Base-by-base conservation (phyloP, 1,139 yeast species). In the Debaryomycetaceae sp. region DNA sequence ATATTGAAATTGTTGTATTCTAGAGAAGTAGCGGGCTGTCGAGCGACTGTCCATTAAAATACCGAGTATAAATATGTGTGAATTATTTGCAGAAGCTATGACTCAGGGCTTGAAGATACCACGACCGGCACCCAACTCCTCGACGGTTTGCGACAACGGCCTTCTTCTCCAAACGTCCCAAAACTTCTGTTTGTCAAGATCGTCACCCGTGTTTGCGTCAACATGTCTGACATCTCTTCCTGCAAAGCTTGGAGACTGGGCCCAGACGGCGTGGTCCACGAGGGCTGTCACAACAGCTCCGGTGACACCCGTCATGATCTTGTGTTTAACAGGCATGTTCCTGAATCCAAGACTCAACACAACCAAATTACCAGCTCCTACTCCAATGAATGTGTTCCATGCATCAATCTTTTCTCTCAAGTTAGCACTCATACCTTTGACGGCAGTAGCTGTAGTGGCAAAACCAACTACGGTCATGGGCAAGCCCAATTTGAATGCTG, bases 121-220 rank as follows among this genome's bases (percentile, higher is more conserved):
- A 62, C 84, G 72, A 45, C 84, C 84, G 52, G 69, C 80, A 48
- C 96, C 96, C 57, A 87, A 75, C 58, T 83, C 84, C 52, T 81
- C 86, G 36, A 85, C 78, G 17, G 95, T 87, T 67, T 87, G 91
- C 34, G 90, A 81, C 55, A 87, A 69, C 24, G 96, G 96, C 62
- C 88, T 80, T 74, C 96, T 83, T 70, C 83, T 81, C 66, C 83
- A 81, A 39, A 84, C 83, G 54, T 87, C 95, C 90, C 91, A 87
- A 70, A 86, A 86, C 35, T 83, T 82, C 67, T 85, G 93, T 61
- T 78, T 78, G 47, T 62, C 63, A 38, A 56, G 56, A n/a, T 65
- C 69, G 43, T 59, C 61, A 45, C 61, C 69, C 14, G 65, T 57
- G 55, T 72, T 69, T 38, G 72, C 75, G 42, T 59, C 58, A 35